These are phyloP conservation scores for Maudiozyma saulgeensis DNA, from an alignment of 805 yeast genomes.

Conservation along the genomic window DNA sequence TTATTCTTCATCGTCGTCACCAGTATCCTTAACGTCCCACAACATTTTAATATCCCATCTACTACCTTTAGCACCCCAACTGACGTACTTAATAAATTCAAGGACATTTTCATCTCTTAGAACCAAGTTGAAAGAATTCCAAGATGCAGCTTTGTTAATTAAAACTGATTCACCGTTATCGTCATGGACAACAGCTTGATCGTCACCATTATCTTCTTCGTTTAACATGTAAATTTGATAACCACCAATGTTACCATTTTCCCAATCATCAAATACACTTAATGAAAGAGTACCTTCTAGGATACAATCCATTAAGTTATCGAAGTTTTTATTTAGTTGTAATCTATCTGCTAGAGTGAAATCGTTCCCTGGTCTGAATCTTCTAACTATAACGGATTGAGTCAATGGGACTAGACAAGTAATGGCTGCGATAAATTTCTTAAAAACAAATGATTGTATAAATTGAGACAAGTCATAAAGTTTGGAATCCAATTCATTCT, in stretches of 20 bases:
- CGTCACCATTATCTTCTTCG: constrained; percentile 45
- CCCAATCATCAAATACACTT: constrained; percentile 81
- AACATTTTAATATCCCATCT: constrained; percentile 83
- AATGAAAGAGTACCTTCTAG: constrained; percentile 75
- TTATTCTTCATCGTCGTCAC: constrained; percentile 6
- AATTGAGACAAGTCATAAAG: constrained; percentile 49
- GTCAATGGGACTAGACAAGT: constrained; percentile 55
- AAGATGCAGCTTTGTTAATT: constrained; percentile 67
- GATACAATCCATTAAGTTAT: constrained; percentile 21
- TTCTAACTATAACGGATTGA: constrained; percentile 62
- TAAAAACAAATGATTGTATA: constrained; percentile 51
- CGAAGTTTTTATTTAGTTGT: constrained; percentile 33
- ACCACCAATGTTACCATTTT: constrained; percentile 84
- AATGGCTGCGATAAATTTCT: constrained; percentile 55
- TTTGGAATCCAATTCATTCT: constrained; percentile 25
- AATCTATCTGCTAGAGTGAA: constrained; percentile 75
- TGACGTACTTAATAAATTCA: constrained; percentile 86
- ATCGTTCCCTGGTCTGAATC: constrained; percentile 93
- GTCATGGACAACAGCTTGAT: constrained; percentile 71
- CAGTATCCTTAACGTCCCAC: constrained; percentile 56
- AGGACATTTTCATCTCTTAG: constrained; percentile 78
- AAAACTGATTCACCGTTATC: constrained; percentile 69
- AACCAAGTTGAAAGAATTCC: constrained; percentile 74
- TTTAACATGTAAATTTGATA: constrained; percentile 84
- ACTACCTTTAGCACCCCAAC: constrained; percentile 78